Base-by-base conservation (phyloP, 371 early-diverging fungal genomes). In the Cokeromyces recurvatus region DNA sequence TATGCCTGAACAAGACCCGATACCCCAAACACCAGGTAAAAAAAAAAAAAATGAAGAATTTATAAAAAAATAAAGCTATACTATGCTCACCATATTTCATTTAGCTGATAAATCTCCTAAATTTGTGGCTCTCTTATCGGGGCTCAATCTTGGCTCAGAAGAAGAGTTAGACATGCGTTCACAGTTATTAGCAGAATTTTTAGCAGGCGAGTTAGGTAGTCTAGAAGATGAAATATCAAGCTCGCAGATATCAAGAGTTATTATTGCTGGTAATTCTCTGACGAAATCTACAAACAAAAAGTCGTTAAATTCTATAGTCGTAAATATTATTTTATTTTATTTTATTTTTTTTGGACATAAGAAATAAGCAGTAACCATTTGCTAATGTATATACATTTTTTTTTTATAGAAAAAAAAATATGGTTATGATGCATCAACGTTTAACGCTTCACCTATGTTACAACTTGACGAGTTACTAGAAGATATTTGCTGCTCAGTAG, bases 51-150 rank as follows among this genome's bases (percentile, higher is more conserved):
- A n/a, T n/a, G n/a, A n/a, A n/a, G n/a, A n/a, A n/a, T n/a, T n/a
- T n/a, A n/a, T n/a, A n/a, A n/a, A n/a, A n/a, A n/a, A n/a, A n/a
- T n/a, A n/a, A n/a, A n/a, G n/a, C n/a, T n/a, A n/a, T n/a, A n/a
- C n/a, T n/a, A n/a, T n/a, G n/a, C n/a, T n/a, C n/a, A n/a, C n/a
- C n/a, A n/a, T n/a, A n/a, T n/a, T n/a, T n/a, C n/a, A n/a, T n/a
- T n/a, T n/a, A n/a, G n/a, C n/a, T n/a, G 36, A 51, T 12, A 79
- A 78, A n/a, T 11, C 29, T 34, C 44, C 47, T 32, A 71, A 77
- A 47, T 89, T 68, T 51, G 74, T 95, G 16, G 95, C 92, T 6
- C 36, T 95, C 17, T 73, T 92, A 2, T 90, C 91, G 9, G 95
- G 95, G 2, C 61, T 95, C 8, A 73, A 74, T 41, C 66, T 90